These are phyloP conservation scores for Fusarium floridanum DNA, from an alignment of 2,329 filamentous ascomycete genomes.

Conservation along the genomic window DNA sequence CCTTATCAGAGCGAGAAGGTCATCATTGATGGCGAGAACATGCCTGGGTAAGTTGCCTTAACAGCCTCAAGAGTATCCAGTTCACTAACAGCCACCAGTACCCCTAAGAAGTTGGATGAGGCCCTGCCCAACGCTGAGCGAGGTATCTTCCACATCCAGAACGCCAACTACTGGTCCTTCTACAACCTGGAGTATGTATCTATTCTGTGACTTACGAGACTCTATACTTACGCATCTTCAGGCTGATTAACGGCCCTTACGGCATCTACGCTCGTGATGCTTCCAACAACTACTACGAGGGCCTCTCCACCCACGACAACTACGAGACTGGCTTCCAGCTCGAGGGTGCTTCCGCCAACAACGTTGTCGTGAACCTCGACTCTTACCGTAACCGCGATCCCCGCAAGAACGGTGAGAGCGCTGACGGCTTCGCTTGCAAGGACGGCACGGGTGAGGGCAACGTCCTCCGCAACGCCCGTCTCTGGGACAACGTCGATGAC, in stretches of 20 bases:
- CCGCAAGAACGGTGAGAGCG: slow-evolving; percentile 64
- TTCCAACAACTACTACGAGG: slow-evolving; percentile 54
- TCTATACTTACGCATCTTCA: background rate
- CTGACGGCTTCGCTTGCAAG: slow-evolving; percentile 63
- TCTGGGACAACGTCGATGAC: slow-evolving; percentile 66
- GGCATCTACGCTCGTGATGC: slow-evolving; percentile 53
- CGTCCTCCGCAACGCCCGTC: slow-evolving; percentile 57
- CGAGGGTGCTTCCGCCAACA: slow-evolving; percentile 50
- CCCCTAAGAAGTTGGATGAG: slow-evolving; percentile 57
- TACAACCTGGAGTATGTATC: slow-evolving; percentile 50
- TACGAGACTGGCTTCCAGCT: slow-evolving; percentile 56
- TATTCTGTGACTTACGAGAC: accelerated
- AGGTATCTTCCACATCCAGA: slow-evolving; percentile 61
- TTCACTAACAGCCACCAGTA: slow-evolving; percentile 48
- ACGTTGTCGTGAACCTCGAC: slow-evolving; percentile 58
- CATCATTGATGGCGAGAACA: slow-evolving; percentile 59
- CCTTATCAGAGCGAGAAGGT: slow-evolving; percentile 59
- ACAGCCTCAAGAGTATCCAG: accelerated
- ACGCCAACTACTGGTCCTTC: slow-evolving; percentile 60
- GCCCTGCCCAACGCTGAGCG: slow-evolving; percentile 56
- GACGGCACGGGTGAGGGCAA: slow-evolving; percentile 61
- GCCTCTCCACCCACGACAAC: slow-evolving; percentile 54
- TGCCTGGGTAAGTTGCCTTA: slow-evolving; percentile 26
- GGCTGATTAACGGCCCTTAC: slow-evolving; percentile 54
- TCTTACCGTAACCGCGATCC: slow-evolving; percentile 61